Evolutionary conservation across 1,284 basidiomycete genomes (phyloP).

Genomic region (Athelia sp.): DNA sequence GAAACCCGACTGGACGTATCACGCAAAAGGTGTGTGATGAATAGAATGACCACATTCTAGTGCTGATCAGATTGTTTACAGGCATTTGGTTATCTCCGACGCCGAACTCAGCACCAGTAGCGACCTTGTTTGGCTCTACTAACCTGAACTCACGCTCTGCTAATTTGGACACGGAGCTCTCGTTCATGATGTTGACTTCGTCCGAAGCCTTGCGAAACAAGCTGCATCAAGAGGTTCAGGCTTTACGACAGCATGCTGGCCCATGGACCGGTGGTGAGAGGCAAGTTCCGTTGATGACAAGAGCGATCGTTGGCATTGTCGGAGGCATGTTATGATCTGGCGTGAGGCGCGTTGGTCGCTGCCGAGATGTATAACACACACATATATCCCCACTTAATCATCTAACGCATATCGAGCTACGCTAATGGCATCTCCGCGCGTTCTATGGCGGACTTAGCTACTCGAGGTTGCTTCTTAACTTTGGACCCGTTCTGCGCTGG

Average conservation of each 20-base stretch:
- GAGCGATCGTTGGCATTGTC: slow-evolving; percentile 58
- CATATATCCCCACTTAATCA: no score
- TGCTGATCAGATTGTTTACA: slow-evolving; percentile 22
- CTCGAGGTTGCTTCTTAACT: background rate
- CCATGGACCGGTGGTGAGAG: slow-evolving; percentile 63
- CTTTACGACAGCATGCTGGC: slow-evolving; percentile 39
- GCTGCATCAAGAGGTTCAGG: slow-evolving; percentile 40
- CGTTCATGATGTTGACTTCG: slow-evolving; percentile 78
- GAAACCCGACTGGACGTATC: slow-evolving; percentile 94
- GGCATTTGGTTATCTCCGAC: slow-evolving; percentile 83
- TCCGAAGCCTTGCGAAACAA: slow-evolving; percentile 33
- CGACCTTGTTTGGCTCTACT: slow-evolving; percentile 93
- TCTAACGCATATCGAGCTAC: no score
- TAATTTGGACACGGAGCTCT: slow-evolving; percentile 89
- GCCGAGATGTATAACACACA: no score
- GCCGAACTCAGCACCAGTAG: slow-evolving; percentile 46
- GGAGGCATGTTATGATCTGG: slow-evolving; percentile 54
- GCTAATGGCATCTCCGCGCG: background rate
- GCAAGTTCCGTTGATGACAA: slow-evolving; percentile 67
- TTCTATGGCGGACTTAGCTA: background rate
- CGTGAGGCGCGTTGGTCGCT: no score
- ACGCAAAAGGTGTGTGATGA: slow-evolving; percentile 80
- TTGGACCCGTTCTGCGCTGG: slow-evolving; percentile 3
- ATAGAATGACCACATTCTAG: background rate
- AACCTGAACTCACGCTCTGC: slow-evolving; percentile 94